A percentile compares a stretch with the other conserved stretches of the same genome.
These are phyloP conservation scores for Phlyctochytrium arcticum DNA, from an alignment of 192 early-diverging fungal genomes.

Conservation along the genomic window DNA sequence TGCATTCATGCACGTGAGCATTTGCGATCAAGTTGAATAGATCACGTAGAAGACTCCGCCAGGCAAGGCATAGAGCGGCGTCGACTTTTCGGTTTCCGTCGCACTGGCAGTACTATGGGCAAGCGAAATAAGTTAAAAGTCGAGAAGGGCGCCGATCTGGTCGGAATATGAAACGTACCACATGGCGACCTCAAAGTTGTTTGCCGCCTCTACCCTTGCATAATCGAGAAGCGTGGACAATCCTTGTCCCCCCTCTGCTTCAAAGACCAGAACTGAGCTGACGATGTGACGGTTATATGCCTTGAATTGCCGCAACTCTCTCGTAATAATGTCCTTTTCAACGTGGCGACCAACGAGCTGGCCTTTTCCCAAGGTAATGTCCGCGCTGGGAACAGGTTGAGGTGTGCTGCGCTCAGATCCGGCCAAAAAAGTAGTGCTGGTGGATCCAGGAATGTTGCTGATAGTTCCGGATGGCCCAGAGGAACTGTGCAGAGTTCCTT, in stretches of 20 bases:
- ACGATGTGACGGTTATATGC: neutral
- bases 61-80: constrained; percentile 41
- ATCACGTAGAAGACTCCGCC: constrained; percentile 35
- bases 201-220: constrained; percentile 34
- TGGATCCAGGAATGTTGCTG: no score
- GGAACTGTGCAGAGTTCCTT: neutral
- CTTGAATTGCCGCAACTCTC: constrained; percentile 9
- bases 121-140: constrained; percentile 4
- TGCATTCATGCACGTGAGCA: neutral
- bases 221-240: constrained; percentile 44
- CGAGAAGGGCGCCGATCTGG: neutral
- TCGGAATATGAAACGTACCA: neutral
- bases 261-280: constrained; percentile 22
- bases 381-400: constrained; percentile 27
- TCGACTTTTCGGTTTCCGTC: constrained; percentile 42
- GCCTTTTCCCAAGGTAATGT: neutral
- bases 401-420: no score
- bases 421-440: no score
- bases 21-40: constrained; percentile 31
- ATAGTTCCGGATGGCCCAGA: no score
- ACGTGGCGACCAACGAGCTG: constrained; percentile 34
- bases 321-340: constrained; percentile 35
- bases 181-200: constrained; percentile 24
- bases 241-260: constrained; percentile 50
- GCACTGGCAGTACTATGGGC: constrained; percentile 25